Percentiles rank a stretch among this genome's conserved stretches.
Evolutionary conservation across 176 grass and related monocot genomes (phyloP).

Genomic region (Eragrostis curvula): DNA sequence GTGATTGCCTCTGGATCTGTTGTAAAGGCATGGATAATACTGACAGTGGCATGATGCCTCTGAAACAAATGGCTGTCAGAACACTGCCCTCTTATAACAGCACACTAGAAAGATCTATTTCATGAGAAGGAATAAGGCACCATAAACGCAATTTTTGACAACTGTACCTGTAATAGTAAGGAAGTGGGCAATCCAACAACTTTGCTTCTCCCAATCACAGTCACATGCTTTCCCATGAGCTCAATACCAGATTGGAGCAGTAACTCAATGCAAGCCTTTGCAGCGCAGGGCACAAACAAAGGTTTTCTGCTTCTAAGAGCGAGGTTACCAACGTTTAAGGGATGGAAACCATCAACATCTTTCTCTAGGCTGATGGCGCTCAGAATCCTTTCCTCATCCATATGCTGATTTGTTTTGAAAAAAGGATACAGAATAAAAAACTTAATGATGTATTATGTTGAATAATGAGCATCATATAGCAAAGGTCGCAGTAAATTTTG

Average conservation of each 20-base stretch:
- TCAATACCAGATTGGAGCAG: slow-evolving; percentile 71
- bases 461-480: not conserved
- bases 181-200: slow-evolving; percentile 91
- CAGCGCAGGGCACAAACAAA: slow-evolving; percentile 86
- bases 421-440: not conserved
- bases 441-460: not conserved
- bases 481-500: slow-evolving; percentile 9
- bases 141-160: not conserved
- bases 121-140: not conserved
- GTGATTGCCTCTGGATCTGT: slow-evolving; percentile 82
- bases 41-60: slow-evolving; percentile 95
- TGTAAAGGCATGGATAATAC: slow-evolving; percentile 90
- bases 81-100: slow-evolving; percentile 14
- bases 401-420: slow-evolving; percentile 65
- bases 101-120: not conserved
- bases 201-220: slow-evolving; percentile 94
- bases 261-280: slow-evolving; percentile 87
- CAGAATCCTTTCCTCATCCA: slow-evolving; percentile 90
- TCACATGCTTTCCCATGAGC: slow-evolving; percentile 82
- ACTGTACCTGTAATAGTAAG: slow-evolving; percentile 81
- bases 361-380: slow-evolving; percentile 70
- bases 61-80: slow-evolving; percentile 35
- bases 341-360: slow-evolving; percentile 98
- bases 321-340: slow-evolving; percentile 87
- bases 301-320: slow-evolving; percentile 75